These are phyloP conservation scores for Lotus japonicus DNA, from an alignment of 306 rosid species.

Conservation along the genomic window DNA sequence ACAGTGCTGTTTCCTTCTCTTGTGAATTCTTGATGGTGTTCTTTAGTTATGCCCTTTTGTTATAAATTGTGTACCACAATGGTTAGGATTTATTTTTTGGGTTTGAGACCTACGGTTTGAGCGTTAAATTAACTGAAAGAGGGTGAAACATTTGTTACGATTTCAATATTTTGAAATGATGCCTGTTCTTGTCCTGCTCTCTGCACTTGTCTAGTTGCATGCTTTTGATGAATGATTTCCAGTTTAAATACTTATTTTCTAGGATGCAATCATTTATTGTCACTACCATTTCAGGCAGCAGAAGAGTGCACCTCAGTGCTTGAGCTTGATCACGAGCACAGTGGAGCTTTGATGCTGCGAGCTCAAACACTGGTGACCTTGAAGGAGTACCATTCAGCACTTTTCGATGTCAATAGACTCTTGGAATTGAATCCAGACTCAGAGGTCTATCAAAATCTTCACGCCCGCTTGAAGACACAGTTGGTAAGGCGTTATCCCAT, in stretches of 20 bases:
- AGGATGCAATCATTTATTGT: conserved; percentile 4
- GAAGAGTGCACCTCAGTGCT: conserved; percentile 90
- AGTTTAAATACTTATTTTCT: background rate
- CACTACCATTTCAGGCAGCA: conserved; percentile 57
- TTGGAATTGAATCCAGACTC: conserved; percentile 85
- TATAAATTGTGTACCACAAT: background rate
- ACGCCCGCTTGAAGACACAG: conserved; percentile 77
- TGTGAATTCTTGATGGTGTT: background rate
- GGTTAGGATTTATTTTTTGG: background rate
- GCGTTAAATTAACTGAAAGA: background rate
- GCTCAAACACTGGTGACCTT: conserved; percentile 84
- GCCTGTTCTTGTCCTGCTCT: background rate
- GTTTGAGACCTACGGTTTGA: background rate
- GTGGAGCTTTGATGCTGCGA: conserved; percentile 82
- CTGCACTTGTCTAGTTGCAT: background rate
- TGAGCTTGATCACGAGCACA: conserved; percentile 73
- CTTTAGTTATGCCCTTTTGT: background rate
- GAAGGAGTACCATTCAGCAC: conserved; percentile 82
- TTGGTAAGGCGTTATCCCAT: conserved; percentile 49
- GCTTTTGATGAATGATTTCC: background rate
- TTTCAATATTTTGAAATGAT: background rate
- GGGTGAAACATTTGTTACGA: background rate
- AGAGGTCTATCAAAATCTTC: conserved; percentile 88
- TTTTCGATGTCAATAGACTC: conserved; percentile 86
- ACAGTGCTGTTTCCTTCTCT: background rate